These are phyloP conservation scores for Verticillium albo-atrum DNA, from an alignment of 2,329 filamentous ascomycete species.

Conservation along the genomic window DNA sequence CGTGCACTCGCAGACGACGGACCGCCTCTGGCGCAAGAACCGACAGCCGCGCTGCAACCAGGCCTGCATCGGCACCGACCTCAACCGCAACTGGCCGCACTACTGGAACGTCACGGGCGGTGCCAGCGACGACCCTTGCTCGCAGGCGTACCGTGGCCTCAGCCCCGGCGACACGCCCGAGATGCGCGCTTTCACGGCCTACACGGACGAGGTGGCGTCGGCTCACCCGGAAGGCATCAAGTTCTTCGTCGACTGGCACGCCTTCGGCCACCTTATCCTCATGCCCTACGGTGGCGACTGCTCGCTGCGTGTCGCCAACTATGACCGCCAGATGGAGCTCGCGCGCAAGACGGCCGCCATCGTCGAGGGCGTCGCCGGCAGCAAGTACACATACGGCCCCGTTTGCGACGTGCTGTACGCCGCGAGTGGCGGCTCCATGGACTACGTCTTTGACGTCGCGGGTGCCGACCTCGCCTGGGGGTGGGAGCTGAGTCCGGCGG, in stretches of 20 bases:
- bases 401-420: conserved; percentile 60
- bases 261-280: conserved; percentile 49
- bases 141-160: conserved; percentile 32
- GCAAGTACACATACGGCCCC: conserved; percentile 38
- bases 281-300: conserved; percentile 57
- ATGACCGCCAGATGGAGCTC: conserved; percentile 43
- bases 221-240: conserved; percentile 33
- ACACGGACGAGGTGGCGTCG: conserved; percentile 23
- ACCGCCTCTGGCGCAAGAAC: conserved; percentile 52
- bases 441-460: conserved; percentile 38
- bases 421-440: conserved; percentile 40
- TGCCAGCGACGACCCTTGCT: conserved; percentile 38
- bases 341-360: conserved; percentile 44
- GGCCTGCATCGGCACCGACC: conserved; percentile 37
- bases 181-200: conserved; percentile 38
- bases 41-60: conserved; percentile 28
- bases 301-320: conserved; percentile 37
- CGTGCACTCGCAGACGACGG: conserved; percentile 44
- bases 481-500: conserved; percentile 29
- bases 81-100: conserved; percentile 50
- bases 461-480: conserved; percentile 36
- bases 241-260: conserved; percentile 56
- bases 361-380: conserved; percentile 38
- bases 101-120: conserved; percentile 38
- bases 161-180: conserved; percentile 36